Base-by-base conservation (phyloP, 306 rosid species). In the Arachis stenosperma region DNA sequence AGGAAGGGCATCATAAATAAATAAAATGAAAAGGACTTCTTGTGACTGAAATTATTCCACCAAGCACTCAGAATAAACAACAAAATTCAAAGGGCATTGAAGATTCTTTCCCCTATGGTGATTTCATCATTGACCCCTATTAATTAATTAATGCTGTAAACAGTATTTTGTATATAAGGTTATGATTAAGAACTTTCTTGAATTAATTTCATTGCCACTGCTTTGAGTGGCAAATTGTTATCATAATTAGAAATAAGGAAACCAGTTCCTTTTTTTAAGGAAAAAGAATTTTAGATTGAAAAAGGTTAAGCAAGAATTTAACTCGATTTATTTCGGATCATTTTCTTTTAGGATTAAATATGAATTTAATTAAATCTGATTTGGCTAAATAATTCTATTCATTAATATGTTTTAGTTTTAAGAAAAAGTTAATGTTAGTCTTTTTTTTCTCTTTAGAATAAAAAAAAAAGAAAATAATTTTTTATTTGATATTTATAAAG, bases 41-140 rank as follows among this genome's bases (percentile, higher is more conserved):
- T 69, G 73, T 75, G 76, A 75, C 22, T 47, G 61, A 67, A 69
- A 64, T 69, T 69, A 70, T 81, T 70, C 74, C 78, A 57, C 46
- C 83, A 42, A 75, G 77, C 59, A 63, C 64, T 74, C 69, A 8
- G 56, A 69, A 66, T 53, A 42, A 51, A 53, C 43, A 64, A 69
- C 63, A 8, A 46, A 56, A 41, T 80, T 74, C 55, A 67, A 51
- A 74, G 62, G 53, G 44, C 55, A 37, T 53, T 74, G 22, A 68
- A 74, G 79, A 74, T 75, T 81, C 81, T 81, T 63, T 69, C 73
- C 17, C 37, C 39, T 69, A 36, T 62, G 52, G 5, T 70, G 54
- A 67, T 30, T 66, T 67, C 10, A 67, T 67, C 10, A 67, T 79
- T 58, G 46, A 79, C 46, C 59, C 57, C 51, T 53, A 43, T 39